Base-by-base conservation (phyloP, 169 alveolate genomes). In the Plasmodium vinckei region DNA sequence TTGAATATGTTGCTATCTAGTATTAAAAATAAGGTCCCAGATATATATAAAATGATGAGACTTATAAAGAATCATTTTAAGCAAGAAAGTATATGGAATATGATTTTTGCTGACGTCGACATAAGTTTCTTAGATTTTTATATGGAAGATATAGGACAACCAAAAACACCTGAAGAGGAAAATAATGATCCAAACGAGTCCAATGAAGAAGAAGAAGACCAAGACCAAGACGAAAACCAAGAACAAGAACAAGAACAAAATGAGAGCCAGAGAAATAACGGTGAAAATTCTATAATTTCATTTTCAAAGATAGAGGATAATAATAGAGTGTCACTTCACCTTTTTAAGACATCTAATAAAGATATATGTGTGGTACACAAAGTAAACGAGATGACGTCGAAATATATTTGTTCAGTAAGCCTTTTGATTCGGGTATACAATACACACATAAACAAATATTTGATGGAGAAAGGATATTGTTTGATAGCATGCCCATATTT, bases 401-500 rank as follows among this genome's bases (percentile, higher is more conserved):
- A 9, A 72, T n/a, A 25, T 7, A 44, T 56, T 21, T 33, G 27
- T 7, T 63, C 19, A 53, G 67, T 67, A 13, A 82, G 51, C 44
- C 44, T 82, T 47, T 72, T 82, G 46, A 54, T 68, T 42, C 84
- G 60, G 17, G 47, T 68, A 53, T 65, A 65, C 53, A 46, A 82
- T 25, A 82, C 90, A 7, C 63, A 65, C 9, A 82, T 82, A 2
- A 65, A 82, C 33, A 67, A 27, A 51, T 67, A 51, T 27, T 72
- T 82, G 12, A 23, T 82, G 46, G 47, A 23, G 1, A 67, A 67
- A 3, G 90, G 86, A 15, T 70, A 46, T 10, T 68, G 73, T 33
- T 61, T 82, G 49, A 21, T 82, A 9, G 86, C 86, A 54, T 67
- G 90, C 59, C 90, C 90, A 33, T 82, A 82, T 70, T 69, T 67